These are phyloP conservation scores for Pisolithus orientalis DNA, from an alignment of 768 basidiomycete species.

Conservation along the genomic window DNA sequence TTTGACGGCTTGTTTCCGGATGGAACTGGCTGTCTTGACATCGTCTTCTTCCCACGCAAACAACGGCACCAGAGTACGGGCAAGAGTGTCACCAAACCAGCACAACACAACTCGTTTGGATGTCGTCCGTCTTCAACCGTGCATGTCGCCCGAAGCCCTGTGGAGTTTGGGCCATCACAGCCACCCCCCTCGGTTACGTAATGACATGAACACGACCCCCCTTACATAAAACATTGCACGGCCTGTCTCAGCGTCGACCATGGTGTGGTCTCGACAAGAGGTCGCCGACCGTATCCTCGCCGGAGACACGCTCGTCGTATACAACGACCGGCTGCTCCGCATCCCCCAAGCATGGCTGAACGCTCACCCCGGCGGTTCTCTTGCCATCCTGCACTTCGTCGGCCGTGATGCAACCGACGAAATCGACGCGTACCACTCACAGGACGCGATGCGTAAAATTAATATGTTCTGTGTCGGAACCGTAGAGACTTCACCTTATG, in stretches of 20 bases:
- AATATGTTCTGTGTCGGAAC: slow-evolving; percentile 58
- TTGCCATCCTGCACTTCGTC: slow-evolving; percentile 90
- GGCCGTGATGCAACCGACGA: slow-evolving; percentile 95
- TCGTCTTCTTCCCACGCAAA: slow-evolving; percentile 23
- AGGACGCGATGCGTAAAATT: slow-evolving; percentile 27
- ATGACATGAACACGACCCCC: neutral
- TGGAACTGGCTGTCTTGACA: slow-evolving; percentile 14
- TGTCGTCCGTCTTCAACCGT: too few relatives aligned
- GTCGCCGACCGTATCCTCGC: slow-evolving; percentile 66
- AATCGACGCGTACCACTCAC: slow-evolving; percentile 84
- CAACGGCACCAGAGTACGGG: neutral
- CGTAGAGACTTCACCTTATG: slow-evolving; percentile 45
- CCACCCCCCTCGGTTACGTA: too few relatives aligned
- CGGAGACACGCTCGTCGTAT: slow-evolving; percentile 74
- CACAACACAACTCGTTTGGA: too few relatives aligned
- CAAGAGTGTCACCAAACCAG: neutral
- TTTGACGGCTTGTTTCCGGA: slow-evolving; percentile 25
- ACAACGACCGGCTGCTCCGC: slow-evolving; percentile 54
- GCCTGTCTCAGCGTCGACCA: slow-evolving; percentile 26
- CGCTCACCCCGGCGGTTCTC: slow-evolving; percentile 83
- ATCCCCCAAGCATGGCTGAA: slow-evolving; percentile 75
- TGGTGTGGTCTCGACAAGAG: slow-evolving; percentile 42
- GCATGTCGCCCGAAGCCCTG: too few relatives aligned
- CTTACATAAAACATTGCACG: slow-evolving; percentile 21
- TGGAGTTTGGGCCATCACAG: too few relatives aligned